phyloP scores from a whole-genome alignment of 169 alveolate species.

The Eimeria zaria region DNA sequence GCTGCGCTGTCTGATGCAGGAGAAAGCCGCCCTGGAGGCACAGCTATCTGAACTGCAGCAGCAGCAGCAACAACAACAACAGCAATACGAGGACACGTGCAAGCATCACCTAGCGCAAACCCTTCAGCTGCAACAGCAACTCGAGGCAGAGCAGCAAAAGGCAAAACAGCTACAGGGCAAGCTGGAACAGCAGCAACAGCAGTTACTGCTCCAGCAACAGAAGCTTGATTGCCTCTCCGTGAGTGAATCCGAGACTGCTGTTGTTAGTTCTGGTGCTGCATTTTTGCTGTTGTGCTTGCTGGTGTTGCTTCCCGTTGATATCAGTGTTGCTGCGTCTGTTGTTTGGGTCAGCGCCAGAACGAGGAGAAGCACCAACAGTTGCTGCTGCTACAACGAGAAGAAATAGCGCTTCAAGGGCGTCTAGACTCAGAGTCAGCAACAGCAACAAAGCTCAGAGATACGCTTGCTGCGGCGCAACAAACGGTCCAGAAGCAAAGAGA shows the following conservation, averaged over 20 bases:
- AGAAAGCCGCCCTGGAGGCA: slow-evolving; percentile 54
- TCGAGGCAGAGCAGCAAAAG: slow-evolving; percentile 15
- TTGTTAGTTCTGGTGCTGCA: not conserved
- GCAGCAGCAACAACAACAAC: slow-evolving; percentile 33
- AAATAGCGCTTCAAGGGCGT: slow-evolving; percentile 23
- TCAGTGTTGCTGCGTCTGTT: slow-evolving; percentile 16
- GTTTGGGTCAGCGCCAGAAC: slow-evolving; percentile 40
- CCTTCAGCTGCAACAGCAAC: slow-evolving; percentile 47
- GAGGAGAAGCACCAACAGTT: slow-evolving; percentile 45
- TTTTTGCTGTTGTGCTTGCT: not conserved
- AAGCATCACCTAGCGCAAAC: slow-evolving; percentile 39
- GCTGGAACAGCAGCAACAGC: slow-evolving; percentile 58
- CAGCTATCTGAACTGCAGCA: slow-evolving; percentile 41
- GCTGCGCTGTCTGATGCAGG: slow-evolving; percentile 67
- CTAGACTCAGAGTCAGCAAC: slow-evolving; percentile 39
- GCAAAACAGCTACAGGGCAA: slow-evolving; percentile 30
- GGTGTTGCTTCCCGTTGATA: not conserved
- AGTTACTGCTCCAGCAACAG: slow-evolving; percentile 64
- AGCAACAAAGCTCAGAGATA: slow-evolving; percentile 25
- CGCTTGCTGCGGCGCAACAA: slow-evolving; percentile 33
- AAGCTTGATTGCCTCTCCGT: slow-evolving; percentile 4
- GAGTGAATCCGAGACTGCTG: not conserved
- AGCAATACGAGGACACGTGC: slow-evolving; percentile 41
- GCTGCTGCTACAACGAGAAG: slow-evolving; percentile 42
- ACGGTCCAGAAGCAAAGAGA: slow-evolving; percentile 45